Percentiles rank a stretch among this genome's conserved stretches.
These are phyloP conservation scores for Wickerhamomyces queroliae DNA, from an alignment of 805 yeast species.

Conservation along the genomic window DNA sequence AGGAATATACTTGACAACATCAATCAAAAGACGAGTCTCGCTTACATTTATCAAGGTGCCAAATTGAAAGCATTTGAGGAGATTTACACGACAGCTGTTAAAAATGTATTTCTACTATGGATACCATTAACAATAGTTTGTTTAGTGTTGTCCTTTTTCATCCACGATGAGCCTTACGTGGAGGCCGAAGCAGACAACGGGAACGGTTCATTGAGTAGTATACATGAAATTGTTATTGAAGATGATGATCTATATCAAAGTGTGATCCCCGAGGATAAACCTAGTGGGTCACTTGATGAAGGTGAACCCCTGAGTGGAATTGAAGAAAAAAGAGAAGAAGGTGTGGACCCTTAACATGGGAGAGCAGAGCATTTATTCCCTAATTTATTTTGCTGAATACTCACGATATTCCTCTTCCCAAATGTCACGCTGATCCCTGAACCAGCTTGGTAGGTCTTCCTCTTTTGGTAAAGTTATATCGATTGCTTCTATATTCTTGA, in stretches of 20 bases:
- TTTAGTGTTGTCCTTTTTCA: background rate
- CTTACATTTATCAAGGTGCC: background rate
- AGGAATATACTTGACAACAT: background rate
- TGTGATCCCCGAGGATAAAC: too few species aligned
- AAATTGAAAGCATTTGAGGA: background rate
- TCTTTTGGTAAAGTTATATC: conserved; percentile 46
- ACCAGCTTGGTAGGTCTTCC: conserved; percentile 70
- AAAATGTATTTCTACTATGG: background rate
- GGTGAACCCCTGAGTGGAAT: too few species aligned
- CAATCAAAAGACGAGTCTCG: background rate
- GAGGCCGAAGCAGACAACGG: background rate
- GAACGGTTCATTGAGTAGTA: too few species aligned
- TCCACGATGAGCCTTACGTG: background rate
- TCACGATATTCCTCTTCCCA: conserved; percentile 47
- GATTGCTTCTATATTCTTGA: conserved; percentile 13
- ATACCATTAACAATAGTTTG: background rate
- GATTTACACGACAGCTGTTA: background rate
- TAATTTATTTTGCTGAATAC: conserved; percentile 24
- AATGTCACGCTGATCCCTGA: conserved; percentile 49
- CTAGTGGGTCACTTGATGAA: too few species aligned
- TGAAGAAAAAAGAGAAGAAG: too few species aligned
- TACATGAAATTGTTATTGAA: background rate
- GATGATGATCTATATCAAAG: background rate
- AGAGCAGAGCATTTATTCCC: background rate
- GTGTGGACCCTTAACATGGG: too few species aligned